Base-by-base conservation (phyloP, 164 flowering plant genomes). In the Cinnamomum micranthum region DNA sequence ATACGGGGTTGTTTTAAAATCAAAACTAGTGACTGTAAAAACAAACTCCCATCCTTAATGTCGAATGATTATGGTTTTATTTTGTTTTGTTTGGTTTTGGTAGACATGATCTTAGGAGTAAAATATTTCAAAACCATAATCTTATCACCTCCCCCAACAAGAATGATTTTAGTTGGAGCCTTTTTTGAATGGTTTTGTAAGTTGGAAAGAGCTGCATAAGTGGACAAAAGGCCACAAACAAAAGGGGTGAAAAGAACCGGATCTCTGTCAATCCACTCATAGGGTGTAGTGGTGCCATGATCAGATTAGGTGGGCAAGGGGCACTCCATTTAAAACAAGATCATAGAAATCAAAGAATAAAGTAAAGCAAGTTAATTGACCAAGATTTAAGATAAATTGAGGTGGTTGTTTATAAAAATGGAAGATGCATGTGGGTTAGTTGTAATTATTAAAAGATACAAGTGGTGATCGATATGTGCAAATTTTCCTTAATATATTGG, bases 11-110 rank as follows among this genome's bases (percentile, higher is more conserved):
- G 17, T 55, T 55, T 55, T 55, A 55, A 55, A 55, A 55, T 20
- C n/a, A 55, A 20, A 1, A 68, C 72, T 65, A 74, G 66, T 58
- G 69, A 75, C 71, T 75, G 76, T 60, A 75, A 55, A 24, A 58
- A 73, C 75, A 73, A 47, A 65, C 59, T 76, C 70, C 50, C 68
- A 73, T 69, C 81, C 71, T 60, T 50, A 20, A 55, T 55, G 62
- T 31, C 47, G 51, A 71, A 78, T 75, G 60, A 78, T 78, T 75
- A 41, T 78, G 77, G 68, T 68, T 60, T 74, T 77, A 71, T 71
- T 78, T 74, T 78, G 67, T 70, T 70, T 41, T 41, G 68, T 68
- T 60, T 74, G 75, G 72, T 68, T 78, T 74, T 78, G 67, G 50
- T 52, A 10, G 72, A 59, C 62, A 52, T 70, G 17, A 70, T 52